phyloP scores from a whole-genome alignment of 257 asterid species.

The Fraxinus cuspidata region DNA sequence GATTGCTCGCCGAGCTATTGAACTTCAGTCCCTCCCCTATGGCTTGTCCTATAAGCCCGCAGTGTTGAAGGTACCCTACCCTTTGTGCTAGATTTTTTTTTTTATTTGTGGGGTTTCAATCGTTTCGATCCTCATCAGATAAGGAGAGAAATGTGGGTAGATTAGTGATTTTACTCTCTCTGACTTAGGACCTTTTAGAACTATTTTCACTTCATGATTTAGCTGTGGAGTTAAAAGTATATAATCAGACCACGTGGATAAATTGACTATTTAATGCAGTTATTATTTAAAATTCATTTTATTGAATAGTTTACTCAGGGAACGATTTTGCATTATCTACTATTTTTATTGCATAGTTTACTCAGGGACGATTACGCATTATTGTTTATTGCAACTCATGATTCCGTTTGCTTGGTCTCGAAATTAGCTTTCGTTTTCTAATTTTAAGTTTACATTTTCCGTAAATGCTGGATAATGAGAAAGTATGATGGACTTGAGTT shows the following conservation, averaged over 20 bases:
- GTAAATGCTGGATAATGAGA: not conserved
- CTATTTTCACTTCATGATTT: not conserved
- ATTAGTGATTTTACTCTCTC: not conserved
- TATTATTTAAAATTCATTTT: not conserved
- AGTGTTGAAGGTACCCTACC: slow-evolving; percentile 58
- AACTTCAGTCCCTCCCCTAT: slow-evolving; percentile 77
- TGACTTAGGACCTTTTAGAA: not conserved
- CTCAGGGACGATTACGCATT: no score
- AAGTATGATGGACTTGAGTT: not conserved
- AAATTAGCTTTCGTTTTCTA: not conserved
- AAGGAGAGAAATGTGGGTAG: not conserved
- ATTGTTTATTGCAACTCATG: not conserved
- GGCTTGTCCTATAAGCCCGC: slow-evolving; percentile 81
- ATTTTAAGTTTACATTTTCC: not conserved
- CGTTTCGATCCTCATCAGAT: not conserved
- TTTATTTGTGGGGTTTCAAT: not conserved
- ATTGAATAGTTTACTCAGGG: not conserved
- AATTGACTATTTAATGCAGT: not conserved
- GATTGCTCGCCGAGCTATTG: slow-evolving; percentile 87
- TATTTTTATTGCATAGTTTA: not conserved
- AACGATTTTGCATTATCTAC: not conserved
- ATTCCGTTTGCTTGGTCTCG: not conserved
- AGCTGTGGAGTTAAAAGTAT: not conserved
- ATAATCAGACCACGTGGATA: not conserved
- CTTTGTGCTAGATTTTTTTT: not conserved